Evolutionary conservation across 2,329 filamentous ascomycete genomes (phyloP).

Genomic region (Fusarium brachygibbosum): DNA sequence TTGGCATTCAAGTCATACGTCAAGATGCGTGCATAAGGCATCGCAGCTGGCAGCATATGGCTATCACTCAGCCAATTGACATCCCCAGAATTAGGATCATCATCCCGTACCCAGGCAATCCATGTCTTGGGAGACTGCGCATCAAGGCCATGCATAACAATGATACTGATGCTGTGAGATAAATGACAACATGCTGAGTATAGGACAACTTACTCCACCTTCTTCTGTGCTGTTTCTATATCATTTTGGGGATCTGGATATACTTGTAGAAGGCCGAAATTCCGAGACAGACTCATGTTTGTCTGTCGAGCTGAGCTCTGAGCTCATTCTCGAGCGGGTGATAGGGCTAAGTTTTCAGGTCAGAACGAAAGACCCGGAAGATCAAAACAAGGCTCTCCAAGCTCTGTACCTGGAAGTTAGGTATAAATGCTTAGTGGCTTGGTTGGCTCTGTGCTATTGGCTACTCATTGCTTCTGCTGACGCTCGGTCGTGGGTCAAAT

Average conservation of each 20-base stretch:
- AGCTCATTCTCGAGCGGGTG: too few relatives aligned
- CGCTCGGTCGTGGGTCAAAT: too few relatives aligned
- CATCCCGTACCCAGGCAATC: background rate
- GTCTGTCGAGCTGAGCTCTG: too few relatives aligned
- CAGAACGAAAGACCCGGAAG: too few relatives aligned
- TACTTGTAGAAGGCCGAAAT: background rate
- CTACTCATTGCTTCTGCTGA: too few relatives aligned
- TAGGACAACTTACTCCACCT: background rate
- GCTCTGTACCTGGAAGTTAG: too few relatives aligned
- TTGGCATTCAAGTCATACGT: background rate
- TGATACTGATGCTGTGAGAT: background rate
- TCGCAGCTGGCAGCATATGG: background rate
- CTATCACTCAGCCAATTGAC: background rate
- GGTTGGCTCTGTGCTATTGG: too few relatives aligned
- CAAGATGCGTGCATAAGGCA: background rate
- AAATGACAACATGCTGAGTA: background rate
- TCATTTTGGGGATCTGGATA: background rate
- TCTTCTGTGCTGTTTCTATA: background rate
- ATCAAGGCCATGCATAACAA: background rate
- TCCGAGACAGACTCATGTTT: too few relatives aligned
- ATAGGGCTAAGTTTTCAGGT: too few relatives aligned
- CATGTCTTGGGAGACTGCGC: background rate
- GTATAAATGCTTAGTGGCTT: too few relatives aligned
- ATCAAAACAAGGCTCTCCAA: too few relatives aligned
- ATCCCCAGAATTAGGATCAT: background rate